Evolutionary conservation across 192 early-diverging fungal species (phyloP), one percentile per base, ranked within the genome.

Genomic region (Coemansia biformis): DNA sequence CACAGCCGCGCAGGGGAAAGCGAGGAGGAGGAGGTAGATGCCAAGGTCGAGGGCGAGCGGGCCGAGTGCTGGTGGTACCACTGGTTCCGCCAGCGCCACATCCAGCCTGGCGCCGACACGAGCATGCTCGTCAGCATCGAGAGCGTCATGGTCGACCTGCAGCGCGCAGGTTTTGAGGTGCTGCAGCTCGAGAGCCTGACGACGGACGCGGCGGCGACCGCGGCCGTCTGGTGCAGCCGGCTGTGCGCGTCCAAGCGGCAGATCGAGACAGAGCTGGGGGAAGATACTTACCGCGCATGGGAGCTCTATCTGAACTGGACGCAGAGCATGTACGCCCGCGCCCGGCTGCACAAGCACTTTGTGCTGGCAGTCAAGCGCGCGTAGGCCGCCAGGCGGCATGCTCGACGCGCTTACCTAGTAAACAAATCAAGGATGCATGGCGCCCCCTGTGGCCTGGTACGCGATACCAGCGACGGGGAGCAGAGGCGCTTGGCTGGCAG

Each of bases 31-130:
- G n/a, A n/a, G n/a, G n/a, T n/a, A n/a, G n/a, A n/a, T n/a, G n/a
- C n/a, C n/a, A n/a, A n/a, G n/a, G n/a, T n/a, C n/a, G n/a, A n/a
- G n/a, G n/a, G n/a, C n/a, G n/a, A 62, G 48, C 55, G 54, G 58
- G 63, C 70, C 0, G 70, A 76, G 52, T 55, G 57, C 46, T 70
- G 66, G 62, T 69, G 67, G 62, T 76, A 76, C 63, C 74, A 76
- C 52, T 61, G 62, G 66, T 76, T 66, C 53, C 50, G 62, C 10
- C 63, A 66, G 48, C 36, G 39, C 19, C 49, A 65, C 40, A 70
- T 76, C 48, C 63, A 57, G 35, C 74, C 74, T 3, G 66, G 74
- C 3, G 51, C 66, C 18, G 74, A 70, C 38, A 76, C 74, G 2
- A 58, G 54, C 38, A 60, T 63, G 59, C 47, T 62, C 34, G n/a